These are phyloP conservation scores for Pseudocercospora crystallina DNA, from an alignment of 2,329 filamentous ascomycete species.

Conservation along the genomic window DNA sequence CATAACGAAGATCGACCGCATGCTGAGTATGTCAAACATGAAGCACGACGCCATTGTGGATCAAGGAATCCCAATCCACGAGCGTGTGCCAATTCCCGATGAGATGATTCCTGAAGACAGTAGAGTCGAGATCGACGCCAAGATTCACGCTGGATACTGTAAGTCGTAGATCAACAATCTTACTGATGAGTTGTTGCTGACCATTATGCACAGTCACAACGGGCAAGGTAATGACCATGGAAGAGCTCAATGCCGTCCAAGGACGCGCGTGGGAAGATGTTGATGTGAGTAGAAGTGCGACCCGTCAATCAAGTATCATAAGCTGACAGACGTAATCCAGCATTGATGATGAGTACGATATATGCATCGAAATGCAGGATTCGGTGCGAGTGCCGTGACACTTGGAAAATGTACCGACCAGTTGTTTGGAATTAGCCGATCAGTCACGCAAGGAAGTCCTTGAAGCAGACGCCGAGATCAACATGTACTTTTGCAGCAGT, in stretches of 20 bases:
- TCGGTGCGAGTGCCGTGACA: not conserved
- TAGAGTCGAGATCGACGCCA: conserved; percentile 97
- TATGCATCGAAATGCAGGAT: not conserved
- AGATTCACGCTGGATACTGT: conserved; percentile 83
- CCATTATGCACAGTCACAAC: conserved; percentile 62
- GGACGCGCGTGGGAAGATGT: conserved; percentile 86
- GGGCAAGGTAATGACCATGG: conserved; percentile 82
- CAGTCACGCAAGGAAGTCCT: not conserved
- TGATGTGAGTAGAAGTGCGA: conserved; percentile 37
- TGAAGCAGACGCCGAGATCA: not conserved
- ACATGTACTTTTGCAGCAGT: not conserved
- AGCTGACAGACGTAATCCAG: conserved; percentile 21
- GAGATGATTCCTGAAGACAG: conserved; percentile 93
- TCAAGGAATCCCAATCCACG: conserved; percentile 28
- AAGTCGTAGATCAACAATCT: conserved; percentile 10
- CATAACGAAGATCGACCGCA: conserved; percentile 96
- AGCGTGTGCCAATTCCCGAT: conserved; percentile 77
- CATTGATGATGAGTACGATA: conserved; percentile 16
- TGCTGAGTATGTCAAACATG: conserved; percentile 99
- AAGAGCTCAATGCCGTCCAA: conserved; percentile 81
- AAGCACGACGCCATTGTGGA: conserved; percentile 86
- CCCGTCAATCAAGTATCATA: conserved; percentile 3
- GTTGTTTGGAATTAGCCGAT: not conserved
- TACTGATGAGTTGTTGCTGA: conserved; percentile 15
- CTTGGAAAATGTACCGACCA: not conserved